These are phyloP conservation scores for Lipomyces orientalis DNA, from an alignment of 805 yeast genomes.

Conservation along the genomic window DNA sequence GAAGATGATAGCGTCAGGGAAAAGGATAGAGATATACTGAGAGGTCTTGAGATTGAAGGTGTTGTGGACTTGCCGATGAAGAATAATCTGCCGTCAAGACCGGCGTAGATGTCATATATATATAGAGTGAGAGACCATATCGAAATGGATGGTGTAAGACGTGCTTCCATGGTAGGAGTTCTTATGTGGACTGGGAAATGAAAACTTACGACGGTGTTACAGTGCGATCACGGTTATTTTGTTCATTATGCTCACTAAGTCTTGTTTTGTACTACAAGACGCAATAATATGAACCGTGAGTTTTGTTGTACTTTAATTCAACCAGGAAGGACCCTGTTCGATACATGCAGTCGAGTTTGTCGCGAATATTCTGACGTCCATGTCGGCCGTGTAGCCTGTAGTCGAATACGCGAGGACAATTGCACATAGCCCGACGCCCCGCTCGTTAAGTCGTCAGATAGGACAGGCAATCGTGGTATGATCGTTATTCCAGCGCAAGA, in stretches of 20 bases:
- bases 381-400: neutral
- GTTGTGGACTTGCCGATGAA: slow-evolving; percentile 43
- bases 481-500: neutral
- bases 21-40: slow-evolving; percentile 58
- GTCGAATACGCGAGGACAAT: neutral
- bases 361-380: neutral
- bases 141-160: neutral
- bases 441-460: neutral
- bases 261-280: neutral
- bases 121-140: neutral
- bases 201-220: neutral
- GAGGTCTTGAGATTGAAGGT: slow-evolving; percentile 57
- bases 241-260: neutral
- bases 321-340: too few relatives aligned
- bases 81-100: neutral
- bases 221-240: neutral
- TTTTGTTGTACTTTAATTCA: neutral
- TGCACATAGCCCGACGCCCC: neutral
- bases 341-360: too few relatives aligned
- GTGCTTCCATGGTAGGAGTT: neutral
- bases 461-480: neutral
- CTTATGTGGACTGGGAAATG: neutral
- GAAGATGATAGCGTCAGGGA: slow-evolving; percentile 41
- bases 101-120: neutral
- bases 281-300: neutral